A percentile compares a stretch with the other conserved stretches of the same genome.
Conservation (phyloP, 164 flowering plant species). For the Macadamia integrifolia region DNA sequence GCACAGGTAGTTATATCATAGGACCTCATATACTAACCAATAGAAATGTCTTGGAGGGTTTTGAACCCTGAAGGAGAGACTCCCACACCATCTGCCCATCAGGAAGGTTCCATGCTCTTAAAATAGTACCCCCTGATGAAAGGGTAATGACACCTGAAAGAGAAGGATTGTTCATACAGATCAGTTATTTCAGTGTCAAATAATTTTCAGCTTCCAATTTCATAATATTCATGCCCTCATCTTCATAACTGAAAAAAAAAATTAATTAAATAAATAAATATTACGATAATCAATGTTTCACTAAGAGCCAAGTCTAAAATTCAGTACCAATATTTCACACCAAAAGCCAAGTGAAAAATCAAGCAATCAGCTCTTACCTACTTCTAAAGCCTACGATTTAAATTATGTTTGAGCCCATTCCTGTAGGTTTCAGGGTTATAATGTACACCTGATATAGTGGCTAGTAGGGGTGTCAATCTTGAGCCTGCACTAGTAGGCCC, state of each 20-base stretch:
- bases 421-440: too few species aligned
- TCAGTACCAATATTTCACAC: too few species aligned
- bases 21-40: slow-evolving; percentile 45
- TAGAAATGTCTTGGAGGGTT: slow-evolving; percentile 58
- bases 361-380: too few species aligned
- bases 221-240: neutral
- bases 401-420: too few species aligned
- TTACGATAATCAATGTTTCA: too few species aligned
- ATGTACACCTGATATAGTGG: too few species aligned
- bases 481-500: too few species aligned
- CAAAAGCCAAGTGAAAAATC: too few species aligned
- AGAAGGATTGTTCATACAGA: slow-evolving; percentile 10
- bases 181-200: neutral
- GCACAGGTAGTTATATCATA: neutral
- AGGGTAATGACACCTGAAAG: slow-evolving; percentile 77
- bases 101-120: slow-evolving; percentile 98
- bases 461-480: too few species aligned
- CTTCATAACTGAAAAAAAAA: neutral
- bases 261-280: too few species aligned
- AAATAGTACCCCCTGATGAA: slow-evolving; percentile 68
- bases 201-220: neutral
- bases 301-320: too few species aligned
- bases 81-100: slow-evolving; percentile 99
- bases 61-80: slow-evolving; percentile 62
- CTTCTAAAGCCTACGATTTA: too few species aligned